Evolutionary conservation across 306 rosid species (phyloP), one percentile per base, ranked within the genome.

Genomic region (Fagus crenata): DNA sequence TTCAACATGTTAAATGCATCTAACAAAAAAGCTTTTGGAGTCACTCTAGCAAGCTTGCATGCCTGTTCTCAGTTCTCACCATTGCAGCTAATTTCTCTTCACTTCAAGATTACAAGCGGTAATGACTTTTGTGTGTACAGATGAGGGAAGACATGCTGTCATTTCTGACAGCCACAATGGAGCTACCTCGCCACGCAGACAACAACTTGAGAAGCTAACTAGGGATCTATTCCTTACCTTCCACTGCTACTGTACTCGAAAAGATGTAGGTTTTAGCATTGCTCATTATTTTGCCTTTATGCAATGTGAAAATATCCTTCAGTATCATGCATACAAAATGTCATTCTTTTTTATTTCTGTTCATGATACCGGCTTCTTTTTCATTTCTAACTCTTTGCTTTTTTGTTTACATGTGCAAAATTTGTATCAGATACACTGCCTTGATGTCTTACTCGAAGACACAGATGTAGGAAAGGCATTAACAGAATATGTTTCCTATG

Each of bases 191-290:
- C 93, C 90, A 2, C 93, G 73, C 1, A 86, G 63, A 84, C 83
- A 85, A 74, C 84, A 77, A 33, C 86, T 92, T 68, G 90, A 87
- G 74, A 85, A 74, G 67, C 39, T 59, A 73, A 86, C 87, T n/a
- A 82, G 71, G 71, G 96, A 90, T 69, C 75, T 96, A 17, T 91
- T 96, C 69, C 89, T 81, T 42, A 87, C 90, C 46, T 93, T 88
- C 81, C 99, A 92, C 81, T 96, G 99, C 84, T 96, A 89, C 81
- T 96, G 99, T 75, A 87, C 97, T 4, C 98, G 99, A 46, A 95
- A 95, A 85, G 96, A 92, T 55, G 99, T 93, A 83, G 2, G 93
- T 78, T 49, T 64, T 65, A 49, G 70, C 59, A 58, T 46, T 41
- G 15, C 79, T 67, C 37, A 35, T 35, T 79, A 22, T 35, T 72